Evolutionary conservation across 441 rosid species (phyloP).

Genomic region (Pelargonium australe): DNA sequence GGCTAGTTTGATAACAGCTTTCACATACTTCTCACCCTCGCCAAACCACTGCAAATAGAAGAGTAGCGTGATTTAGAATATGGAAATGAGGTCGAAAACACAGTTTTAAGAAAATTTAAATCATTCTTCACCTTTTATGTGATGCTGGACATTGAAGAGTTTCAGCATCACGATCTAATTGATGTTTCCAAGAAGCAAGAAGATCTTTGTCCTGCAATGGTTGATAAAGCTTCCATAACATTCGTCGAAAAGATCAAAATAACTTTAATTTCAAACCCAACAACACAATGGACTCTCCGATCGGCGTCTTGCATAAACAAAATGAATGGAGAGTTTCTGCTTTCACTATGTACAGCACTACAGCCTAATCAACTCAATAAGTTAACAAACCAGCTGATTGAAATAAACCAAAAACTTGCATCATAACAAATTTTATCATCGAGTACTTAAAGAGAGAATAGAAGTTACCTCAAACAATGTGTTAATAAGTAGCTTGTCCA

Average conservation of each 20-base stretch:
- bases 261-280: constrained; percentile 10
- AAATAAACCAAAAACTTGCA: constrained; percentile 15
- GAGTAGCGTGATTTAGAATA: constrained; percentile 16
- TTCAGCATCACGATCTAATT: constrained; percentile 83
- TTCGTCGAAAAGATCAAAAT: background rate
- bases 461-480: constrained; percentile 77
- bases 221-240: constrained; percentile 9
- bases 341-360: constrained; percentile 57
- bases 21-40: constrained; percentile 97
- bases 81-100: background rate
- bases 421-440: background rate
- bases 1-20: constrained; percentile 93
- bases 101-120: constrained; percentile 7
- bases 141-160: constrained; percentile 96
- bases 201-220: constrained; percentile 72
- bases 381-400: constrained; percentile 1
- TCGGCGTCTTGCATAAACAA: constrained; percentile 88
- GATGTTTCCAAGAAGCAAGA: constrained; percentile 94
- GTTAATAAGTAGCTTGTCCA: constrained; percentile 69
- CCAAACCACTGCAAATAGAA: constrained; percentile 88
- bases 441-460: constrained; percentile 12
- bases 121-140: constrained; percentile 41
- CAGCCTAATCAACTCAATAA: constrained; percentile 41
- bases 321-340: constrained; percentile 65
- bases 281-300: constrained; percentile 45